These are phyloP conservation scores for Candida schatavii DNA, from an alignment of 805 yeast genomes.

Conservation along the genomic window DNA sequence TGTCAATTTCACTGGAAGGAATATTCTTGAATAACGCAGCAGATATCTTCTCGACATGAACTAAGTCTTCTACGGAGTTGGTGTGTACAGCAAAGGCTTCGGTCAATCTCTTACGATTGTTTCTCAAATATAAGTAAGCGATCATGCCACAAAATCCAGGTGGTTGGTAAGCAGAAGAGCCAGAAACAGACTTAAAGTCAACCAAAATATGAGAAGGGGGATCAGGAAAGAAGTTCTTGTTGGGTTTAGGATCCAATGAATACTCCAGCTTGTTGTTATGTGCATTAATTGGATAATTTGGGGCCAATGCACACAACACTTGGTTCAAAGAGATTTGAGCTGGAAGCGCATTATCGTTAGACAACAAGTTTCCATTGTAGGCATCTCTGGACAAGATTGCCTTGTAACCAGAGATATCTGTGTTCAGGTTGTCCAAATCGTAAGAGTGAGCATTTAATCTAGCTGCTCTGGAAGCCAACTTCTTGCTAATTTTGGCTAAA, in stretches of 20 bases:
- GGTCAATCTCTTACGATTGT: conserved; percentile 59
- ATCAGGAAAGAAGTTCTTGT: conserved; percentile 46
- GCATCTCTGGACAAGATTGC: conserved; percentile 66
- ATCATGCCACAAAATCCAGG: conserved; percentile 68
- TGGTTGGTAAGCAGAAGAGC: conserved; percentile 58
- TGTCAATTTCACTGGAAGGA: conserved; percentile 62
- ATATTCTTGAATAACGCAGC: conserved; percentile 79
- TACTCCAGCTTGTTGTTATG: conserved; percentile 25
- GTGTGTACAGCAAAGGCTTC: conserved; percentile 77
- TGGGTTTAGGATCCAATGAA: conserved; percentile 44
- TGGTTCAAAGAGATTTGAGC: conserved; percentile 65
- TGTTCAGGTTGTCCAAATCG: conserved; percentile 37
- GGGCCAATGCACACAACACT: conserved; percentile 65
- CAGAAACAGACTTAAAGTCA: conserved; percentile 68
- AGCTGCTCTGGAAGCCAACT: conserved; percentile 44
- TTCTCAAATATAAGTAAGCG: conserved; percentile 70
- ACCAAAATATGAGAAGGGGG: conserved; percentile 68
- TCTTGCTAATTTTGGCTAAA: conserved; percentile 59
- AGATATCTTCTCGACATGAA: conserved; percentile 61
- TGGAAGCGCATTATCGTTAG: conserved; percentile 43
- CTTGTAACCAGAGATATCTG: conserved; percentile 64
- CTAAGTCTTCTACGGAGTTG: conserved; percentile 52
- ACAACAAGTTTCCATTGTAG: conserved; percentile 53
- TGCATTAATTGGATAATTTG: conserved; percentile 60
- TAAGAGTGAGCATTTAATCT: conserved; percentile 37